Evolutionary conservation across 345 rosid genomes (phyloP).

Genomic region (Gossypium sturtianum): DNA sequence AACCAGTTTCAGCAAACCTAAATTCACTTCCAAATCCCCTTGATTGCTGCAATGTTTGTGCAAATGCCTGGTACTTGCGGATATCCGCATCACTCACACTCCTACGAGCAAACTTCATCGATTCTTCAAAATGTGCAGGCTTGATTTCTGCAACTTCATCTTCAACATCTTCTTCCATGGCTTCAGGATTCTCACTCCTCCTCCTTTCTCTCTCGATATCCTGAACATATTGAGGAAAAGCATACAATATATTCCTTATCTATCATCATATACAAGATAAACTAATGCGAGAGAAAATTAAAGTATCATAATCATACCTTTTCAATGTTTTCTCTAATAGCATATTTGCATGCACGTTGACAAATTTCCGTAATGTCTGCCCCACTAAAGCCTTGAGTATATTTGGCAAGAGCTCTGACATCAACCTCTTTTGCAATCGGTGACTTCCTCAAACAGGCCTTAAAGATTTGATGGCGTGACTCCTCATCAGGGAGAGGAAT

Average conservation of each 20-base stretch:
- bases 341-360: slow-evolving; percentile 92
- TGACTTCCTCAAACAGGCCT: slow-evolving; percentile 87
- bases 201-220: slow-evolving; percentile 91
- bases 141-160: slow-evolving; percentile 53
- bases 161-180: slow-evolving; percentile 86
- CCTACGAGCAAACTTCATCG: not conserved
- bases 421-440: slow-evolving; percentile 86
- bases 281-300: not conserved
- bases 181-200: slow-evolving; percentile 75
- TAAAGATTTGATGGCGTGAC: slow-evolving; percentile 73
- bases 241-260: not conserved
- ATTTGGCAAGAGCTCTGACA: slow-evolving; percentile 77
- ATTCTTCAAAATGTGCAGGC: not conserved
- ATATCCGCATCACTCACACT: slow-evolving; percentile 35
- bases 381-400: slow-evolving; percentile 91
- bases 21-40: slow-evolving; percentile 86
- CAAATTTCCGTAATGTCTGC: slow-evolving; percentile 97
- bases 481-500: slow-evolving; percentile 96
- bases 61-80: slow-evolving; percentile 91
- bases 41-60: slow-evolving; percentile 92
- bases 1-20: slow-evolving; percentile 52
- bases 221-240: slow-evolving; percentile 23
- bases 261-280: not conserved
- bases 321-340: slow-evolving; percentile 90
- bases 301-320: slow-evolving; percentile 36